These are phyloP conservation scores for Epichloe baconii DNA, from an alignment of 2,329 filamentous ascomycete genomes.

Conservation along the genomic window DNA sequence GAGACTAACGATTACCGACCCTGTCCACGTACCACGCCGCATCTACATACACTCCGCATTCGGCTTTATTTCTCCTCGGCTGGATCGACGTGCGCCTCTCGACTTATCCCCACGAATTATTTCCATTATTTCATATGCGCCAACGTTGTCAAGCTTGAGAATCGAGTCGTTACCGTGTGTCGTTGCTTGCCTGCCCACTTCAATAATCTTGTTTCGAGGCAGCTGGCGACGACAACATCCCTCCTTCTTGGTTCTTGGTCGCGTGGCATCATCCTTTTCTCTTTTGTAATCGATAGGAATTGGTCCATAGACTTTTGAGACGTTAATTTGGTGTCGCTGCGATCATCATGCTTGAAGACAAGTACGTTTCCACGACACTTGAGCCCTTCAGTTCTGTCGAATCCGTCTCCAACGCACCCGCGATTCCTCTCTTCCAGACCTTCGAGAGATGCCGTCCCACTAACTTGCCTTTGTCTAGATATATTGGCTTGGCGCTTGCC, in stretches of 20 bases:
- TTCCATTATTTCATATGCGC: not conserved
- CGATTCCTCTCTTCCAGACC: not conserved
- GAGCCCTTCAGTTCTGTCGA: not conserved
- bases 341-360: slow-evolving; percentile 24
- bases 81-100: not conserved
- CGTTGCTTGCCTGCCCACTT: not conserved
- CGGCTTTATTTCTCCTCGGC: not conserved
- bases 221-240: slow-evolving; percentile 1
- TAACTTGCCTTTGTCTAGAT: slow-evolving; percentile 33
- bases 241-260: not conserved
- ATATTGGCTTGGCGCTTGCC: slow-evolving; percentile 63
- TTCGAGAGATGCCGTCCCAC: not conserved
- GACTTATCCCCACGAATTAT: not conserved
- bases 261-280: not conserved
- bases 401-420: not conserved
- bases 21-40: not conserved
- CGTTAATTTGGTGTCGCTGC: not conserved
- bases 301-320: not conserved
- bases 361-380: slow-evolving; percentile 16
- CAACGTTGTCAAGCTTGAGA: not conserved
- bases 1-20: slow-evolving; percentile 1
- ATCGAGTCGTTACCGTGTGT: not conserved
- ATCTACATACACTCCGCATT: not conserved
- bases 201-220: not conserved
- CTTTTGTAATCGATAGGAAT: not conserved